A percentile compares a stretch with the other conserved stretches of the same genome.
phyloP scores from a whole-genome alignment of 2,329 filamentous ascomycete species.

The Periconia macrospinosa region DNA sequence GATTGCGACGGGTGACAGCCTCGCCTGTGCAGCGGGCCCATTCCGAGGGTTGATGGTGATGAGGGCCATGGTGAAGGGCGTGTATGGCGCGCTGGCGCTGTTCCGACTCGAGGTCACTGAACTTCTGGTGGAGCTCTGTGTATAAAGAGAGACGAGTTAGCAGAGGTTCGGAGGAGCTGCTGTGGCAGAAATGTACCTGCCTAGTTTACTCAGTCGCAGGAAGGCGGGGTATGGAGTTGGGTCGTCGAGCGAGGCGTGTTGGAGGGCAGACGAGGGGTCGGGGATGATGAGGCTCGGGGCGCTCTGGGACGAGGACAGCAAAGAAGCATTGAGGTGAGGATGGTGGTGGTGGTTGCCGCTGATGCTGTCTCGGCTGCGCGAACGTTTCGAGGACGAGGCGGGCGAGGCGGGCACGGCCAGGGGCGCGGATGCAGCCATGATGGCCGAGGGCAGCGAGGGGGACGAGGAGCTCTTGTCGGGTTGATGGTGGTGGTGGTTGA shows the following conservation, averaged over 20 bases:
- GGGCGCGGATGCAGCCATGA: conserved; percentile 37
- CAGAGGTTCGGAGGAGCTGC: conserved; percentile 4
- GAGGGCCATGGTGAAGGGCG: conserved; percentile 20
- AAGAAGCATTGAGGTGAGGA: conserved; percentile 25
- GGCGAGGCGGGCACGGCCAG: conserved; percentile 35
- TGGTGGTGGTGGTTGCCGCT: conserved; percentile 25
- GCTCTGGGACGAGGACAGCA: conserved; percentile 31
- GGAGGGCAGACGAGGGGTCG: conserved; percentile 3
- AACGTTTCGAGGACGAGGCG: conserved; percentile 41
- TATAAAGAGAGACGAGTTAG: conserved; percentile 8
- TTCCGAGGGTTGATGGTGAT: conserved; percentile 50
- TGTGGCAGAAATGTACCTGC: conserved; percentile 45
- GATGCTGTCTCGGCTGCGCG: conserved; percentile 44
- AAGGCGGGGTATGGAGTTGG: conserved; percentile 54
- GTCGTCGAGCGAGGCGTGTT: conserved; percentile 18
- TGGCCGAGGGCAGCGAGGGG: conserved; percentile 29
- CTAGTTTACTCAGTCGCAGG: conserved; percentile 52
- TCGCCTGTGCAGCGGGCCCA: conserved; percentile 63
- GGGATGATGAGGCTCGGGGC: conserved; percentile 36
- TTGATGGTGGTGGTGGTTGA: conserved; percentile 8
- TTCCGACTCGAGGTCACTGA: conserved; percentile 63
- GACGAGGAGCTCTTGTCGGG: conserved; percentile 8
- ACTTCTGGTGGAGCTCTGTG: conserved; percentile 62
- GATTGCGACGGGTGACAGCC: conserved; percentile 67
- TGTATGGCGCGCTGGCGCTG: conserved; percentile 58